phyloP scores from a whole-genome alignment of 805 yeast genomes.

The Candida sonorensis region DNA sequence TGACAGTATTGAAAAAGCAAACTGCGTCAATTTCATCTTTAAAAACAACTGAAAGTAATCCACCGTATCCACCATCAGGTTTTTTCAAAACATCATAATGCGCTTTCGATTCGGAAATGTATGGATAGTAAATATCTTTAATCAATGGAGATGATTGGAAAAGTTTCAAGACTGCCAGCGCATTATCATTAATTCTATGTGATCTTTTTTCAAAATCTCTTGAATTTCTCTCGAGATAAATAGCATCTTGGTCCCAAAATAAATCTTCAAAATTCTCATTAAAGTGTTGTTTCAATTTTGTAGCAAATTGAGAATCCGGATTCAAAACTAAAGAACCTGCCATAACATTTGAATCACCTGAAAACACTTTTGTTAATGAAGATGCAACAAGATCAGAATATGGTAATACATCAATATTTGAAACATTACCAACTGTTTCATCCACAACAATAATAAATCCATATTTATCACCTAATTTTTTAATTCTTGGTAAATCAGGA shows the following conservation, averaged over 20 bases:
- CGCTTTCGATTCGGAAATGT: slow-evolving; percentile 40
- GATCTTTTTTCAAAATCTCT: slow-evolving; percentile 76
- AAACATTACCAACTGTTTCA: slow-evolving; percentile 90
- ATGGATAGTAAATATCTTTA: slow-evolving; percentile 68
- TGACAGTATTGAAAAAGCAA: slow-evolving; percentile 64
- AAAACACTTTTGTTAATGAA: slow-evolving; percentile 85
- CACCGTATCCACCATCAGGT: slow-evolving; percentile 82
- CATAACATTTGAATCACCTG: slow-evolving; percentile 94
- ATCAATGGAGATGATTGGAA: slow-evolving; percentile 47
- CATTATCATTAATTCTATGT: slow-evolving; percentile 45
- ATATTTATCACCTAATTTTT: slow-evolving; percentile 59
- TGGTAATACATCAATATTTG: slow-evolving; percentile 74
- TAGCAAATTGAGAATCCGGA: slow-evolving; percentile 49
- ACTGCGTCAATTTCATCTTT: slow-evolving; percentile 56
- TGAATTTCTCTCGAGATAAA: slow-evolving; percentile 85
- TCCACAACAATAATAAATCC: slow-evolving; percentile 80
- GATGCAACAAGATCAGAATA: slow-evolving; percentile 83
- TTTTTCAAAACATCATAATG: slow-evolving; percentile 69
- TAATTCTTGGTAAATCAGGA: slow-evolving; percentile 65
- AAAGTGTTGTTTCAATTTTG: slow-evolving; percentile 41
- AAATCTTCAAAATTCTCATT: slow-evolving; percentile 58
- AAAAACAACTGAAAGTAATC: slow-evolving; percentile 71
- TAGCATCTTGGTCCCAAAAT: slow-evolving; percentile 92
- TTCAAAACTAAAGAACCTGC: slow-evolving; percentile 85
- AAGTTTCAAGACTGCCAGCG: slow-evolving; percentile 48